A percentile compares a stretch with the other conserved stretches of the same genome.
Conservation (phyloP, 805 yeast species). For the Myxozyma melibiosi region DNA sequence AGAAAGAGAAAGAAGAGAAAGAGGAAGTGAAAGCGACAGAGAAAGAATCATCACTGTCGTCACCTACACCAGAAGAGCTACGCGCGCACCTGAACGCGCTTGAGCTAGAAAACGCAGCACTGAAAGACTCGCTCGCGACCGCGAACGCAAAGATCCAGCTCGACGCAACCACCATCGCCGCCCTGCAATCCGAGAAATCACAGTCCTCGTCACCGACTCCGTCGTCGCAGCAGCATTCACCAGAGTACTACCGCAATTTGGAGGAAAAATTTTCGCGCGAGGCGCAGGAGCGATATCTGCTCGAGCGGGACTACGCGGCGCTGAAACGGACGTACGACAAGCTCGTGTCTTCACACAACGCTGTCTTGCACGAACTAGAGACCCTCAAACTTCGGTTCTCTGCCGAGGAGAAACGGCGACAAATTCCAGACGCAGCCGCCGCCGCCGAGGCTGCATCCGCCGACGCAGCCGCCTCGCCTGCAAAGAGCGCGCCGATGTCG, state of each 20-base stretch:
- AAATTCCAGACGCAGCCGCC: conserved; percentile 2
- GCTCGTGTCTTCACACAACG: conserved; percentile 17
- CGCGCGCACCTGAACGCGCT: conserved; percentile 11
- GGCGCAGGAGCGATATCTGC: conserved; percentile 31
- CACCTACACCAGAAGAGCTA: neutral
- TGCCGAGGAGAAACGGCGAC: conserved; percentile 27
- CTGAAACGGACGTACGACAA: conserved; percentile 30
- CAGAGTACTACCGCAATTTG: conserved; percentile 18
- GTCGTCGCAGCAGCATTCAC: neutral
- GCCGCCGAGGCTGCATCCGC: neutral
- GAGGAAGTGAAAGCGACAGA: conserved; percentile 14
- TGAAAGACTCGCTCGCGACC: conserved; percentile 27
- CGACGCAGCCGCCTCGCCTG: neutral
- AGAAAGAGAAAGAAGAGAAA: conserved; percentile 42
- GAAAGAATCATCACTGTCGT: neutral
- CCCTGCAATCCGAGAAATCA: neutral
- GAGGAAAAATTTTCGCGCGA: conserved; percentile 32
- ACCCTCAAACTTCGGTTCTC: conserved; percentile 19
- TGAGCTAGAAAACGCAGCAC: conserved; percentile 21
- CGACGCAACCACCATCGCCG: conserved; percentile 22
- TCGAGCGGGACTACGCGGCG: conserved; percentile 28
- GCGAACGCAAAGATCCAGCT: conserved; percentile 29
- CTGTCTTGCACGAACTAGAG: conserved; percentile 19
- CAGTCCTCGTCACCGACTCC: neutral
- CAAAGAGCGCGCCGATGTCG: neutral